Evolutionary conservation across 192 early-diverging fungal genomes (phyloP), one percentile per base, ranked within the genome.

Genomic region (Coemansia sp.): DNA sequence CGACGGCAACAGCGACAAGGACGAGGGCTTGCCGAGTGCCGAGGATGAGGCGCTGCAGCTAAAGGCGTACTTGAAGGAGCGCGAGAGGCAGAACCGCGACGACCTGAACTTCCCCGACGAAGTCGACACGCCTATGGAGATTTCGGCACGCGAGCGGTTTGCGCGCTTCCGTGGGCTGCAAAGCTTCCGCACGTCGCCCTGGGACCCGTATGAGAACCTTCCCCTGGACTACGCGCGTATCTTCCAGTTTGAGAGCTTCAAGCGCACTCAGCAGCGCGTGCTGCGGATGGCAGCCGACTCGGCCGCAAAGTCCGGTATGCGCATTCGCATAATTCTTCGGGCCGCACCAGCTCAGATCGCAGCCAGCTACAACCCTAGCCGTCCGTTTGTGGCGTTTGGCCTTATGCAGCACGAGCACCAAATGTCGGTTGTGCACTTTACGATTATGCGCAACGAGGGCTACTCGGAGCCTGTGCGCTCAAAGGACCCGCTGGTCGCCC

Each of bases 171-270:
- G 97, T 70, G 97, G 96, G 25, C 86, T 99, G 63, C 92, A 96
- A 77, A 93, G 90, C 58, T 96, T 97, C 85, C 85, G 95, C 68
- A 96, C 92, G 15, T 96, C 94, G 4, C 92, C 96, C 12, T 99
- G 97, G 97, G 97, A 99, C 76, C 92, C 96, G 9, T 95, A 95
- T 86, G 97, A 99, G 81, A 98, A 98, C 80, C 84, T 99, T 66
- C 97, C 97, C 0, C 82, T 94, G 36, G 97, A 99, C 76, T 99
- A 97, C 77, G 89, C 88, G 32, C 90, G 94, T 53, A 96, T 99
- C 64, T 99, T 98, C 87, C 94, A 96, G 83, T 97, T 98, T 69
- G 90, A 94, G 72, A 96, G 92, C 85, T 92, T 92, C 51, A 80
- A 80, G 50, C 86, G 91, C 70, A 94, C 95, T 21, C 90, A 92